A percentile compares a stretch with the other conserved stretches of the same genome.
Conservation (phyloP, 2,329 filamentous ascomycete species). For the Cladophialophora yegresii region DNA sequence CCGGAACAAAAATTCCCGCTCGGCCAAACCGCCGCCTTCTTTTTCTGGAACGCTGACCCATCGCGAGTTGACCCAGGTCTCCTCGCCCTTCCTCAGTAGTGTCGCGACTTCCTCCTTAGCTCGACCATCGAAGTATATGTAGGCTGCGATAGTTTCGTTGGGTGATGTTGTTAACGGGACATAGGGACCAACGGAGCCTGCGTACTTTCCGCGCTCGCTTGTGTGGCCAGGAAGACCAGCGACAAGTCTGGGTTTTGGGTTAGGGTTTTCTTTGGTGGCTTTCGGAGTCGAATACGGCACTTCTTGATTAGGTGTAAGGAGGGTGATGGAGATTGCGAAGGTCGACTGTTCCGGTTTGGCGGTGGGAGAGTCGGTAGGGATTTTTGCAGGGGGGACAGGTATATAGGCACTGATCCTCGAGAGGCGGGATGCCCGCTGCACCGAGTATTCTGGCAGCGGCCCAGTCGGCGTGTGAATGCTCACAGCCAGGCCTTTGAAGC, state of each 20-base stretch:
- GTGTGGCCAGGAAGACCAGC: slow-evolving; percentile 64
- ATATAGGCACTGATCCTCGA: slow-evolving; percentile 97
- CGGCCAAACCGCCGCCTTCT: slow-evolving; percentile 90
- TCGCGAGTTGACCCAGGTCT: slow-evolving; percentile 98
- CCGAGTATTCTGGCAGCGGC: slow-evolving; percentile 86
- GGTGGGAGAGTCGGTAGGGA: slow-evolving; percentile 64
- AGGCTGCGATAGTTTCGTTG: slow-evolving; percentile 96
- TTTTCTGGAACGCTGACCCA: slow-evolving; percentile 93
- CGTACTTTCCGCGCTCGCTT: slow-evolving; percentile 55
- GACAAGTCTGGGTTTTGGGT: slow-evolving; percentile 79
- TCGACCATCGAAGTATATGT: slow-evolving; percentile 97
- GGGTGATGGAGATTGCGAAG: slow-evolving; percentile 96
- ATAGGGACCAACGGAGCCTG: slow-evolving; percentile 73
- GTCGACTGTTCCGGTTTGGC: slow-evolving; percentile 88
- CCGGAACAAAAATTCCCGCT: slow-evolving; percentile 94
- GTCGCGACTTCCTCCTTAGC: slow-evolving; percentile 97
- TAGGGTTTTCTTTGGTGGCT: slow-evolving; percentile 71
- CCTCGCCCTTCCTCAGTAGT: slow-evolving; percentile 83
- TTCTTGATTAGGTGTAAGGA: slow-evolving; percentile 82
- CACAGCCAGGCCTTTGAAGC: slow-evolving; percentile 98
- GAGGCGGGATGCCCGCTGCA: slow-evolving; percentile 88
- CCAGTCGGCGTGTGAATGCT: slow-evolving; percentile 83
- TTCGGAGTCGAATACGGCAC: slow-evolving; percentile 93
- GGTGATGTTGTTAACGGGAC: slow-evolving; percentile 87
- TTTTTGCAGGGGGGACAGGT: slow-evolving; percentile 83